These are phyloP conservation scores for Zymoseptoria tritici DNA, from an alignment of 2,329 filamentous ascomycete genomes.

Conservation along the genomic window DNA sequence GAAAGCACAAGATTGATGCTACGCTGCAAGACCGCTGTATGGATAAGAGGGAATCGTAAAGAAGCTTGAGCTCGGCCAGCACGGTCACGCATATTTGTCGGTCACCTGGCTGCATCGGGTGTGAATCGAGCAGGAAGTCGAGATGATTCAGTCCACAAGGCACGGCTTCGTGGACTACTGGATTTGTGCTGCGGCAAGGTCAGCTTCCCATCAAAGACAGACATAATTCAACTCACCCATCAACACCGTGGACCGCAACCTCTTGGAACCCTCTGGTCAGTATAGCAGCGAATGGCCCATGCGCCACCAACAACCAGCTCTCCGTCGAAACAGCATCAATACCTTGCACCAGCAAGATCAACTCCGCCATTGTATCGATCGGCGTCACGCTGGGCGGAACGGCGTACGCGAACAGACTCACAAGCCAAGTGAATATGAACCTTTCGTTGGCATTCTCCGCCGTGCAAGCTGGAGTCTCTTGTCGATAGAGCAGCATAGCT, in stretches of 20 bases:
- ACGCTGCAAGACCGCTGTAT: constrained; percentile 15
- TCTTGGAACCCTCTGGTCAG: constrained; percentile 20
- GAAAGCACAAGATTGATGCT: constrained; percentile 25
- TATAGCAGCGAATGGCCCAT: constrained; percentile 25
- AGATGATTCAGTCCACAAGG: constrained; percentile 26
- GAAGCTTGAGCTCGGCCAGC: constrained; percentile 22
- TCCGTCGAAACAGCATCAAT: constrained; percentile 20
- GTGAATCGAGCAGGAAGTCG: constrained; percentile 26
- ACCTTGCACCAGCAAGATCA: constrained; percentile 22
- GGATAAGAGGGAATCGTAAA: constrained; percentile 17
- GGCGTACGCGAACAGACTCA: constrained; percentile 23
- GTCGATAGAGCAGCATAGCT: constrained; percentile 21
- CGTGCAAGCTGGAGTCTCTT: constrained; percentile 12
- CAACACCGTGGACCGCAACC: neutral
- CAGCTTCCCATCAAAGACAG: neutral
- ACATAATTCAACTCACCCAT: constrained; percentile 6
- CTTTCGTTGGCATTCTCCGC: constrained; percentile 23
- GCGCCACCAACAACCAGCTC: constrained; percentile 23
- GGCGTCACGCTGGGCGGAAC: constrained; percentile 22
- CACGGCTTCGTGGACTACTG: constrained; percentile 21
- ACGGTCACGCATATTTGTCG: constrained; percentile 19
- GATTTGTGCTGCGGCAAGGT: constrained; percentile 1
- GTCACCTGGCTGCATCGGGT: constrained; percentile 24
- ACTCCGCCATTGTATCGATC: constrained; percentile 24
- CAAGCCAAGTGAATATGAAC: constrained; percentile 25